Evolutionary conservation across 2,329 filamentous ascomycete genomes (phyloP).

Genomic region (Trichoderma semiorbis): DNA sequence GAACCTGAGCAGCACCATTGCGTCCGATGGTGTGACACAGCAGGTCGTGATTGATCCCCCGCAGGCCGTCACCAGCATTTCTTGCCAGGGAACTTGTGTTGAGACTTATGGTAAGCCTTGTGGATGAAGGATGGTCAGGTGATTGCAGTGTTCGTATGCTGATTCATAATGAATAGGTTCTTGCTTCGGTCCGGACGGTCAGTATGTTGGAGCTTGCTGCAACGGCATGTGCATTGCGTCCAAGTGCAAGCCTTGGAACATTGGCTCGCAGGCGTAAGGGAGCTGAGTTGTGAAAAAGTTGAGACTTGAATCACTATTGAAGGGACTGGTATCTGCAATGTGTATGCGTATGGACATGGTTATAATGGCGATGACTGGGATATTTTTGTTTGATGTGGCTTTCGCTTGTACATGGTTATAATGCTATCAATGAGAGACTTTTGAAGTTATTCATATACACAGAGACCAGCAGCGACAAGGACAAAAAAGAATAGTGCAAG

Average conservation of each 20-base stretch:
- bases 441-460: not conserved
- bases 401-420: not conserved
- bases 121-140: not conserved
- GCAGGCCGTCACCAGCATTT: constrained; percentile 41
- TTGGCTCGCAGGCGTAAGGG: constrained; percentile 6
- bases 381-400: not conserved
- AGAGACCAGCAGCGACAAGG: not conserved
- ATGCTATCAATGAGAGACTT: not conserved
- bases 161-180: constrained; percentile 19
- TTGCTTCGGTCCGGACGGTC: constrained; percentile 36
- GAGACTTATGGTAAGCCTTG: constrained; percentile 33
- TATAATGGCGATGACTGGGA: not conserved
- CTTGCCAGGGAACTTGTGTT: constrained; percentile 43
- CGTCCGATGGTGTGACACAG: constrained; percentile 31
- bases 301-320: not conserved
- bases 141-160: not conserved
- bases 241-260: constrained; percentile 39
- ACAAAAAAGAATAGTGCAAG: not conserved
- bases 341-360: not conserved
- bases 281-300: not conserved
- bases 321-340: not conserved
- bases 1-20: constrained; percentile 28
- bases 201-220: constrained; percentile 40
- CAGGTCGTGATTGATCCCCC: constrained; percentile 45
- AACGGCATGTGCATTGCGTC: constrained; percentile 42